Evolutionary conservation across 2,329 filamentous ascomycete genomes (phyloP), one percentile per base, ranked within the genome.

Genomic region (Fusarium sp.): DNA sequence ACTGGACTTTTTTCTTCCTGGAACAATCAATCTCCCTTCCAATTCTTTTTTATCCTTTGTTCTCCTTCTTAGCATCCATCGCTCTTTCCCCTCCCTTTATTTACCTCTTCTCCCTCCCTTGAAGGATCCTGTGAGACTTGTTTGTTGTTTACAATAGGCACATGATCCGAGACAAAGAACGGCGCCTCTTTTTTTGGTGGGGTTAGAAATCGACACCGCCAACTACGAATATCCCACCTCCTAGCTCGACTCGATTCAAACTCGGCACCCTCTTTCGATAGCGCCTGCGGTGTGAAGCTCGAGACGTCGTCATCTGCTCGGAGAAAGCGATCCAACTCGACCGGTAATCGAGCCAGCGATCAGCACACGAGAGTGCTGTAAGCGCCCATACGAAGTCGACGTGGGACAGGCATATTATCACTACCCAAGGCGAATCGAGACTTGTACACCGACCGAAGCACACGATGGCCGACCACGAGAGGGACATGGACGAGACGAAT

Each of bases 391-490:
- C 31, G 45, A 34, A 18, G 47, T 50, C 31, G 13, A 20, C 70
- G 70, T 54, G 67, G 71, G 57, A 62, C 60, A 52, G n/a, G 42
- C 45, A 58, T 52, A 58, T 45, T 58, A 54, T 62, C 40, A 56
- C 61, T 29, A 64, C 38, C 59, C 35, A 58, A 72, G 60, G 62
- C 50, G 20, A 47, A 60, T 65, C 22, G 22, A 64, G 71, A 52
- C 63, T 60, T 11, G 35, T 40, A 34, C 66, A 50, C 64, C 66
- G 42, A 67, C 65, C 65, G 40, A 50, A 69, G 64, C 34, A 59
- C 72, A 78, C 52, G 70, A 89, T 89, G 88, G 84, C 85, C 67
- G 86, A 87, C 77, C 83, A 84, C 69, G 83, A 86, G 62, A 84
- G 85, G 66, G 85, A 87, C 27, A 82, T 85, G 58, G 84, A 87